Conservation (phyloP, 306 rosid species). For the Corylus avellana region DNA sequence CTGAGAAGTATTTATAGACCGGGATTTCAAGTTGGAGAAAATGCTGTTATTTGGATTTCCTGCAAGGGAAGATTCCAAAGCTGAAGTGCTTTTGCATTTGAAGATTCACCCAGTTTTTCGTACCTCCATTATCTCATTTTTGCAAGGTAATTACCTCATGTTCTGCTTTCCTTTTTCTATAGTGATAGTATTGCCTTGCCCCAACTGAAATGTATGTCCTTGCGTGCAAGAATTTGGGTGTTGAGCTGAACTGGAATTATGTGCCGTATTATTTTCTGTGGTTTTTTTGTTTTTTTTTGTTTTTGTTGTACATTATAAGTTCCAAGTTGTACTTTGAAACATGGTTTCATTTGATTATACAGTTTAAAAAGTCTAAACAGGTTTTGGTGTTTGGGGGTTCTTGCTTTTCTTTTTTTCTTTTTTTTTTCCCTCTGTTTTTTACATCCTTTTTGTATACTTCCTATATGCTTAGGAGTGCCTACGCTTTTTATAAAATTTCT, state of each 20-base stretch:
- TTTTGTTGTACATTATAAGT: neutral
- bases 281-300: neutral
- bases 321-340: neutral
- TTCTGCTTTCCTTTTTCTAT: constrained; percentile 24
- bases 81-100: constrained; percentile 46
- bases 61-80: constrained; percentile 42
- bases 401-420: too few relatives aligned
- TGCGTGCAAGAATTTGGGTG: neutral
- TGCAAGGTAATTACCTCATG: constrained; percentile 51
- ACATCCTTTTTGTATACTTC: too few relatives aligned
- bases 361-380: neutral
- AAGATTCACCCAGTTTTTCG: constrained; percentile 40
- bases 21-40: constrained; percentile 38
- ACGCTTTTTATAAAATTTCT: too few relatives aligned
- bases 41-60: constrained; percentile 29
- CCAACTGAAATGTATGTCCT: constrained; percentile 20
- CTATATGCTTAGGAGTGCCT: too few relatives aligned
- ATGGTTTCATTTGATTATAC: neutral
- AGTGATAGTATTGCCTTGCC: neutral
- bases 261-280: neutral
- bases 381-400: too few relatives aligned
- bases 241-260: neutral
- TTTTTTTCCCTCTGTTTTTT: too few relatives aligned
- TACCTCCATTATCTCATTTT: constrained; percentile 40
- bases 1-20: constrained; percentile 25